phyloP scores from a whole-genome alignment of 148 eudicot genomes.

The Rheum nobile region DNA sequence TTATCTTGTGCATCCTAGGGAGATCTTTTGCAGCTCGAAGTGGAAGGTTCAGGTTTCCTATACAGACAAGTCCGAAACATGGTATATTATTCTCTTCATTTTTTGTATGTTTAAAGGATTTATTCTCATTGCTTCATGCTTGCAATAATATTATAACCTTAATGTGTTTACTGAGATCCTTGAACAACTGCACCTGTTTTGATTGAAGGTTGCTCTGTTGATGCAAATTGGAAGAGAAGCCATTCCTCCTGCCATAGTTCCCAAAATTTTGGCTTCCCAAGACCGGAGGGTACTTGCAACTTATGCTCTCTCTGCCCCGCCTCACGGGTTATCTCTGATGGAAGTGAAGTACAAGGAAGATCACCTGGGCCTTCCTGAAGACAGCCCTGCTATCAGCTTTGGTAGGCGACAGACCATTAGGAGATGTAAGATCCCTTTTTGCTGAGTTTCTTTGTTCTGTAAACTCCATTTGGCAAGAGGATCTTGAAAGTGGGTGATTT shows the following conservation, averaged over 20 bases:
- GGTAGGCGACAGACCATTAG: conserved; percentile 56
- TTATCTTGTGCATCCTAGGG: conserved; percentile 39
- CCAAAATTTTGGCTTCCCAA: conserved; percentile 46
- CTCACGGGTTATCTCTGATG: conserved; percentile 66
- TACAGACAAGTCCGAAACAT: conserved; percentile 96
- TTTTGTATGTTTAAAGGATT: background rate
- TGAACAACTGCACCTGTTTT: background rate
- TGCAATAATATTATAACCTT: background rate
- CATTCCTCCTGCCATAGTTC: conserved; percentile 59
- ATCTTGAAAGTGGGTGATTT: background rate
- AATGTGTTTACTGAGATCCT: background rate
- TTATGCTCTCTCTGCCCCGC: conserved; percentile 49
- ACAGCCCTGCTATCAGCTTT: conserved; percentile 47
- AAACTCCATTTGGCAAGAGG: background rate
- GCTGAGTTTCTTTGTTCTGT: conserved; percentile 11
- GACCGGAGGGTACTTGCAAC: conserved; percentile 71
- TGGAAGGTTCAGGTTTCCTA: conserved; percentile 93
- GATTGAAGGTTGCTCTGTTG: conserved; percentile 62
- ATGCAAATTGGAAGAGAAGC: conserved; percentile 90
- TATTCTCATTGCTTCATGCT: background rate
- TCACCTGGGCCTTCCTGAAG: conserved; percentile 50
- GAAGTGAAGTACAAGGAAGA: conserved; percentile 52
- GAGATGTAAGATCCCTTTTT: conserved; percentile 66
- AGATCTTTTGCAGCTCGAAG: conserved; percentile 75
- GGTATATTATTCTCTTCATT: conserved; percentile 28